Percentiles rank a stretch among this genome's conserved stretches.
phyloP scores from a whole-genome alignment of 2,329 filamentous ascomycete species.

The Botryotinia narcissicola region DNA sequence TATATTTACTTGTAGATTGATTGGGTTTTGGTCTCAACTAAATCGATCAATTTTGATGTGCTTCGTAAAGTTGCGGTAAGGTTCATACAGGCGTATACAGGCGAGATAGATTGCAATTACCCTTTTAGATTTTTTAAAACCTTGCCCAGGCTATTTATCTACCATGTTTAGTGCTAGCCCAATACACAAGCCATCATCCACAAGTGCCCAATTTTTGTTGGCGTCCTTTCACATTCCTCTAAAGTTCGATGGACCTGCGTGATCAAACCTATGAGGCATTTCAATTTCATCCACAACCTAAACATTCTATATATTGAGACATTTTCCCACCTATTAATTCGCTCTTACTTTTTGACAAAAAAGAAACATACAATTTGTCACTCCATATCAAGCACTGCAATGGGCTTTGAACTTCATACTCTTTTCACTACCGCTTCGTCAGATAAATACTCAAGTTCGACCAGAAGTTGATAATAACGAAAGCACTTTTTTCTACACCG shows the following conservation, averaged over 20 bases:
- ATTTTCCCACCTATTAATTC: constrained; percentile 10
- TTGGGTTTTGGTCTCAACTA: constrained; percentile 1
- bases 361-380: neutral
- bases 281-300: neutral
- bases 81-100: constrained; percentile 8
- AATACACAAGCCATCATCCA: constrained; percentile 1
- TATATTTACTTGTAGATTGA: neutral
- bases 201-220: constrained; percentile 12
- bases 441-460: constrained; percentile 17
- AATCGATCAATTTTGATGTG: constrained; percentile 12
- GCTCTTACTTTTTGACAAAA: neutral
- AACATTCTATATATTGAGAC: constrained; percentile 18
- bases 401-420: constrained; percentile 13
- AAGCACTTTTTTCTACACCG: constrained; percentile 17
- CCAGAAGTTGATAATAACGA: constrained; percentile 17
- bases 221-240: constrained; percentile 10
- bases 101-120: neutral
- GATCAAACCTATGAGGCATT: constrained; percentile 16
- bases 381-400: constrained; percentile 10
- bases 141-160: constrained; percentile 1
- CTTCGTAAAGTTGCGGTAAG: constrained; percentile 10
- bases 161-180: neutral
- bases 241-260: constrained; percentile 10
- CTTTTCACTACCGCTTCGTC: constrained; percentile 10
- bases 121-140: constrained; percentile 1